Evolutionary conservation across 345 rosid species (phyloP).

Genomic region (Arabis alpina): DNA sequence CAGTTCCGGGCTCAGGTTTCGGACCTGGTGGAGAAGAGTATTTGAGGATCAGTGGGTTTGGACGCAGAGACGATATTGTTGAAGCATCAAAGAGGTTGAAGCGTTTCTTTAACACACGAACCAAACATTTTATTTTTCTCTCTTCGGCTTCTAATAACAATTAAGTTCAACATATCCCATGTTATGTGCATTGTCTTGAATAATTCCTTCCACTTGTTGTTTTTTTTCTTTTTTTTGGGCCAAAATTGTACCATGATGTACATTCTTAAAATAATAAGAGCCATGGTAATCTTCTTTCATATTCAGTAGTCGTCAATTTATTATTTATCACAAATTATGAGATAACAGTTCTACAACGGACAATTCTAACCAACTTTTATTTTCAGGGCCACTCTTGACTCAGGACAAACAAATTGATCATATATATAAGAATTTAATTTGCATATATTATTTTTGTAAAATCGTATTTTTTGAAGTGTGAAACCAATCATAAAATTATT

Average conservation of each 20-base stretch:
- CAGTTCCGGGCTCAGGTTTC: slow-evolving; percentile 79
- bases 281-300: not conserved
- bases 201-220: slow-evolving; percentile 1
- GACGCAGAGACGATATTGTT: slow-evolving; percentile 48
- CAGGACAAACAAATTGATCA: too few relatives aligned
- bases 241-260: slow-evolving; percentile 11
- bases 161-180: slow-evolving; percentile 7
- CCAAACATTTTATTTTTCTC: slow-evolving; percentile 31
- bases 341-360: too few relatives aligned
- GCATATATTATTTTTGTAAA: too few relatives aligned
- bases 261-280: slow-evolving; percentile 31
- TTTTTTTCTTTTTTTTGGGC: too few relatives aligned
- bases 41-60: slow-evolving; percentile 77
- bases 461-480: too few relatives aligned
- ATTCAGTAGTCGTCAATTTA: not conserved
- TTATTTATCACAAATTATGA: too few relatives aligned
- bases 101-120: slow-evolving; percentile 23
- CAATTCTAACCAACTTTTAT: too few relatives aligned
- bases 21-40: slow-evolving; percentile 84
- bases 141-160: slow-evolving; percentile 28
- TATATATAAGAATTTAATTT: too few relatives aligned
- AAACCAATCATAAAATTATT: too few relatives aligned
- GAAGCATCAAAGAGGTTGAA: slow-evolving; percentile 70
- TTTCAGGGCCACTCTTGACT: too few relatives aligned
- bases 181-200: slow-evolving; percentile 10